Evolutionary conservation across 2,329 filamentous ascomycete genomes (phyloP).

Genomic region (Colletotrichum kahawae): DNA sequence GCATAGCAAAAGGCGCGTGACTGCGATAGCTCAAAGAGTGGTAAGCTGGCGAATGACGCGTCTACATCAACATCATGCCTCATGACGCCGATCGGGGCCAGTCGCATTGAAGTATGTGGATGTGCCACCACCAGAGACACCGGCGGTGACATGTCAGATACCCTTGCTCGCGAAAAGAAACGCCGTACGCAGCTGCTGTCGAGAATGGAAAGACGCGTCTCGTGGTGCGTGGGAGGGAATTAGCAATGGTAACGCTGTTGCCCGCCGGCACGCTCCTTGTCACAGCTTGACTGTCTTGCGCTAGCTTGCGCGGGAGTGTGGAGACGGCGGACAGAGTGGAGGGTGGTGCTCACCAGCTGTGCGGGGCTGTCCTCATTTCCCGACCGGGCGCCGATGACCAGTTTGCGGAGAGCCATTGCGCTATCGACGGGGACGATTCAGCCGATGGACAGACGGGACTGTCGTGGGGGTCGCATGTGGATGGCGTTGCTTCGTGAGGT

Average conservation of each 20-base stretch:
- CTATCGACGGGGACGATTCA: background rate
- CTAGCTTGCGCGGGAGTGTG: background rate
- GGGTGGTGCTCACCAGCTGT: background rate
- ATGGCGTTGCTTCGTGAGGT: background rate
- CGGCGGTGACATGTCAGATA: background rate
- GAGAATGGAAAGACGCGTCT: background rate
- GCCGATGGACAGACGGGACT: background rate
- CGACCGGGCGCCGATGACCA: background rate
- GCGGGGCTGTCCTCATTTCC: background rate
- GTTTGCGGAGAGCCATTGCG: background rate
- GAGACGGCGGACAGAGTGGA: background rate
- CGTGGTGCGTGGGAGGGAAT: background rate
- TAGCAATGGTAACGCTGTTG: background rate
- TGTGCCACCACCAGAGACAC: background rate
- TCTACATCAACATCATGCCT: background rate
- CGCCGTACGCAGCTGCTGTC: background rate
- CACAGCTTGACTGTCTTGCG: background rate
- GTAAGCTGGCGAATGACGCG: background rate
- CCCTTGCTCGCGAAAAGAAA: background rate
- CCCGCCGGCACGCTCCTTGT: background rate
- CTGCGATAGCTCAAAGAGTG: background rate
- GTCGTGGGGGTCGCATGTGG: background rate
- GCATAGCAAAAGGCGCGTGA: background rate
- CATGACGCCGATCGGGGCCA: background rate
- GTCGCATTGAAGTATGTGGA: background rate